Evolutionary conservation across 169 alveolate genomes (phyloP), one percentile per base, ranked within the genome.

Genomic region (Cryptosporidium meleagridis): DNA sequence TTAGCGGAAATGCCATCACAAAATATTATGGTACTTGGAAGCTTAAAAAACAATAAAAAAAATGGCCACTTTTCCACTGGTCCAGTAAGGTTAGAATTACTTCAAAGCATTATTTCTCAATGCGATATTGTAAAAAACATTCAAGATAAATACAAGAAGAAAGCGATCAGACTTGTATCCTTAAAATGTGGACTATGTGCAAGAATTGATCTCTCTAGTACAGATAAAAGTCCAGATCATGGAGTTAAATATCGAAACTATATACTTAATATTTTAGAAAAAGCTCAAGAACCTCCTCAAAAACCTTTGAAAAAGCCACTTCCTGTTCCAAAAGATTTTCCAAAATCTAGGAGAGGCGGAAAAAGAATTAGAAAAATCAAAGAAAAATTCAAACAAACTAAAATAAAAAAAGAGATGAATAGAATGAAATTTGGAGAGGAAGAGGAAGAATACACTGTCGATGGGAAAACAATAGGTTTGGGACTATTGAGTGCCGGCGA

Each of bases 1-100:
- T 93, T 98, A 69, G 98, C 99, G 4, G 97, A 97, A 70, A 96
- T 95, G 93, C 97, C 98, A 8, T 93, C 98, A 5, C 97, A 96
- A 67, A 96, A 96, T 69, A 93, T 96, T 53, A 96, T 96, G 96
- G 93, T 96, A 44, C 93, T 95, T n/a, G 97, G 97, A 8, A 89
- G 93, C 31, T 86, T 89, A 35, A 86, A 39, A 59, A 75, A 52
- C 16, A 70, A 39, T 45, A 33, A 39, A 21, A 61, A 39, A 7
- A 52, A 62, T 86, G 85, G 92, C 18, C 58, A 53, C 12, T 69
- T 67, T 26, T 48, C 84, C 2, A 75, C 80, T 35, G 85, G 92
- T 0, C 73, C 69, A 35, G 62, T 58, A 9, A 71, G 85, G 52
- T 44, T 70, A 44, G 91, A 69, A 52, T 69, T 73, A 9, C 87